Evolutionary conservation across 345 rosid species (phyloP).

Genomic region (Populus davidiana): DNA sequence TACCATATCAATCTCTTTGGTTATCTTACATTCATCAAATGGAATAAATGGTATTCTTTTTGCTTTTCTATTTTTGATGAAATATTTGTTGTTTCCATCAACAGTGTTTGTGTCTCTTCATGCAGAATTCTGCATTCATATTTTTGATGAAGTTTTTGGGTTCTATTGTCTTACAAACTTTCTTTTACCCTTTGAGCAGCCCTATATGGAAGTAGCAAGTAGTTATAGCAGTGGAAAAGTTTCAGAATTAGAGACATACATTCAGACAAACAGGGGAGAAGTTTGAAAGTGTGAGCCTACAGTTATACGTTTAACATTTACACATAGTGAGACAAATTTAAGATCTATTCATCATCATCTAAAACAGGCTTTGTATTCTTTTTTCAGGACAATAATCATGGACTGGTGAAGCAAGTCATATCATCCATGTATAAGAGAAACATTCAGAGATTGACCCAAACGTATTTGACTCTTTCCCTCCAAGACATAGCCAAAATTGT

Average conservation of each 20-base stretch:
- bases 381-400: too few species aligned
- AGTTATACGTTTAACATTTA: too few species aligned
- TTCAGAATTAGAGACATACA: conserved; percentile 50
- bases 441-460: conserved; percentile 91
- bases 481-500: conserved; percentile 69
- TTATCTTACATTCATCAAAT: too few species aligned
- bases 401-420: too few species aligned
- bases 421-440: too few species aligned
- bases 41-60: too few species aligned
- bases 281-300: conserved; percentile 60
- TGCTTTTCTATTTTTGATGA: neutral
- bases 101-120: neutral
- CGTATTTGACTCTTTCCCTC: conserved; percentile 87
- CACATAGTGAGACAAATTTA: neutral
- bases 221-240: conserved; percentile 64
- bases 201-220: conserved; percentile 63
- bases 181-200: conserved; percentile 40
- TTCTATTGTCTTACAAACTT: neutral
- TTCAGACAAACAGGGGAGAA: conserved; percentile 47
- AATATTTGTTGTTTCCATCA: neutral
- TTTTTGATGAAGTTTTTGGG: neutral
- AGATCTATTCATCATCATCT: neutral
- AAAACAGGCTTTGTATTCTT: conserved; percentile 9
- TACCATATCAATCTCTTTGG: neutral
- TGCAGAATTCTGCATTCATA: neutral